These are phyloP conservation scores for Ophiostoma triangulosporum DNA, from an alignment of 2,329 filamentous ascomycete genomes.

Conservation along the genomic window DNA sequence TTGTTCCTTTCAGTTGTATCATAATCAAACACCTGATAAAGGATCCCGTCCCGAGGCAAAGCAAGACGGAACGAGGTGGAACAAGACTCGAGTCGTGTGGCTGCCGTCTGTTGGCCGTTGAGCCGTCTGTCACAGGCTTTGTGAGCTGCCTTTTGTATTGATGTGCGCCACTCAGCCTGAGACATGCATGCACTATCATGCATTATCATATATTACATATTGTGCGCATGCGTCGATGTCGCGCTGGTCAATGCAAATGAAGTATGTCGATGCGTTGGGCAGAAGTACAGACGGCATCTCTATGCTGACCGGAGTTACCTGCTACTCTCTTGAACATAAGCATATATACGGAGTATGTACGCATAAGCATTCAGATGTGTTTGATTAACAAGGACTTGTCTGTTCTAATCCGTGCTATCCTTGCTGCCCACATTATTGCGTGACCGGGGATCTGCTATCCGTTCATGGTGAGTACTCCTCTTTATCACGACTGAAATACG, in stretches of 20 bases:
- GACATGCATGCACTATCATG: slow-evolving; percentile 1
- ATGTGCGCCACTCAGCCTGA: not conserved
- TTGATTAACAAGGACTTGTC: too few relatives aligned
- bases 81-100: not conserved
- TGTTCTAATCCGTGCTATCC: not conserved
- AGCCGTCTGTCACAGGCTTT: too few relatives aligned
- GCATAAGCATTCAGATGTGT: too few relatives aligned
- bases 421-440: not conserved
- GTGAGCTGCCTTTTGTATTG: too few relatives aligned
- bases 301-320: too few relatives aligned
- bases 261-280: not conserved
- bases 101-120: not conserved
- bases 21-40: not conserved
- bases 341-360: too few relatives aligned
- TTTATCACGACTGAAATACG: not conserved
- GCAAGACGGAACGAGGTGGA: not conserved
- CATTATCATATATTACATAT: not conserved
- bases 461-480: not conserved
- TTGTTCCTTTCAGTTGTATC: not conserved
- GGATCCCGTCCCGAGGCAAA: too few relatives aligned
- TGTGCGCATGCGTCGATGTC: not conserved
- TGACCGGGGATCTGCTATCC: not conserved
- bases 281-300: not conserved
- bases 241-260: not conserved
- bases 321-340: too few relatives aligned